Evolutionary conservation across 2,329 filamentous ascomycete genomes (phyloP), one percentile per base, ranked within the genome.

Genomic region (Penicillium sp.): DNA sequence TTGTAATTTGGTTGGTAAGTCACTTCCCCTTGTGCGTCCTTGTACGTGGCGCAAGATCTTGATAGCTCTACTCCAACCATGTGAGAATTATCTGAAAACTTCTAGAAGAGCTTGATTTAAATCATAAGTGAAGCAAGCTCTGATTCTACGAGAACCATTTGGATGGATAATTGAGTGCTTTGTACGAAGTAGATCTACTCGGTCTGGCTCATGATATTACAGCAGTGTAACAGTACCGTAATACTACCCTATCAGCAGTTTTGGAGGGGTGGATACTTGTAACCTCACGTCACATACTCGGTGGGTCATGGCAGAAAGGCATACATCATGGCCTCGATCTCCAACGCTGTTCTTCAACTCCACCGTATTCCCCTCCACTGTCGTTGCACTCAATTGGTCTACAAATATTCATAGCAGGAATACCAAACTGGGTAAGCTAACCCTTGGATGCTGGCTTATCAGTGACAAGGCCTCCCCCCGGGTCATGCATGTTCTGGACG

Each of bases 241-340:
- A 44, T 33, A 35, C 17, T 25, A 31, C 35, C 22, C 6, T 23
- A 27, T 42, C 30, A 34, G 28, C 27, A 16, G 15, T 40, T 41
- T 37, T 26, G 39, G 28, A 27, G 29, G 31, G 22, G 30, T 39
- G 34, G 39, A 54, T 55, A 22, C 50, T 45, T 48, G 55, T 58
- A 54, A 55, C 48, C 57, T 51, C 40, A 53, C 56, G 60, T 63
- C 59, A 62, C 57, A 52, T 49, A 54, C 50, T 32, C 46, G 44
- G 57, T 61, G 57, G 59, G 52, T 51, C 55, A 43, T 56, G 59
- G 56, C 53, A 61, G 52, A 51, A 60, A 51, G 47, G 51, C 56
- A 58, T 61, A 59, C 57, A 61, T 61, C 57, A 61, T 60, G 46
- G n/a, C 42, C 41, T 32, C 42, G 35, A 20, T 44, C 29, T 39